These are phyloP conservation scores for Mortierella sp. DNA, from an alignment of 371 early-diverging fungal genomes.

Conservation along the genomic window DNA sequence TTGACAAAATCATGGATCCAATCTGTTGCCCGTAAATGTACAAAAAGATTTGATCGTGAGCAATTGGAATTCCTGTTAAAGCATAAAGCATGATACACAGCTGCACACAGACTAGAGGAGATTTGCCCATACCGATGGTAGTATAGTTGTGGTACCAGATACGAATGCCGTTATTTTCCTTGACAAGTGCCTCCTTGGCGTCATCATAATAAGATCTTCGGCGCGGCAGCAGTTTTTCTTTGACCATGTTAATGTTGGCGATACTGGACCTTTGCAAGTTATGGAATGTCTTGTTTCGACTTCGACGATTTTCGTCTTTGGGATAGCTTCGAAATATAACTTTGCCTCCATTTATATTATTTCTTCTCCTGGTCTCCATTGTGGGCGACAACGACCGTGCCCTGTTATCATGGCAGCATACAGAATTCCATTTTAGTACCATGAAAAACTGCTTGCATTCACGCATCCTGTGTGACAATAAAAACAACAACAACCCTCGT, in stretches of 20 bases:
- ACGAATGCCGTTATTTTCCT: slow-evolving; percentile 72
- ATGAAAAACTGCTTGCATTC: too few species aligned
- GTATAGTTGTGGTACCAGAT: slow-evolving; percentile 77
- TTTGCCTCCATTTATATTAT: slow-evolving; percentile 20
- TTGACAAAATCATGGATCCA: slow-evolving; percentile 95
- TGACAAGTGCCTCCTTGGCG: slow-evolving; percentile 66
- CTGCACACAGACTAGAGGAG: background rate
- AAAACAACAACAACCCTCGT: too few species aligned
- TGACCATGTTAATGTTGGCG: slow-evolving; percentile 50
- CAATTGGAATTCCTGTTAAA: background rate
- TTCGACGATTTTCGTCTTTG: slow-evolving; percentile 1
- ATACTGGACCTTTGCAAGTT: slow-evolving; percentile 45
- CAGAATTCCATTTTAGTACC: too few species aligned
- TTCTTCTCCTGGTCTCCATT: slow-evolving; percentile 32
- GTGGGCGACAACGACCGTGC: slow-evolving; percentile 52
- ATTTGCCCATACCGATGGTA: slow-evolving; percentile 78
- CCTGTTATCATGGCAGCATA: slow-evolving; percentile 1
- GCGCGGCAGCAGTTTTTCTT: slow-evolving; percentile 37
- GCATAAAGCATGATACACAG: background rate
- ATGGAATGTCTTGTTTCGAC: slow-evolving; percentile 29
- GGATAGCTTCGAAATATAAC: slow-evolving; percentile 38
- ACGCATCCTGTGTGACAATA: background rate
- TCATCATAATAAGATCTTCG: slow-evolving; percentile 60
- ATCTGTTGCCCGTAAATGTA: slow-evolving; percentile 50
- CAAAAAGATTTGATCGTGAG: background rate